Conservation (phyloP, 345 rosid species). For the Gossypium thurberi region DNA sequence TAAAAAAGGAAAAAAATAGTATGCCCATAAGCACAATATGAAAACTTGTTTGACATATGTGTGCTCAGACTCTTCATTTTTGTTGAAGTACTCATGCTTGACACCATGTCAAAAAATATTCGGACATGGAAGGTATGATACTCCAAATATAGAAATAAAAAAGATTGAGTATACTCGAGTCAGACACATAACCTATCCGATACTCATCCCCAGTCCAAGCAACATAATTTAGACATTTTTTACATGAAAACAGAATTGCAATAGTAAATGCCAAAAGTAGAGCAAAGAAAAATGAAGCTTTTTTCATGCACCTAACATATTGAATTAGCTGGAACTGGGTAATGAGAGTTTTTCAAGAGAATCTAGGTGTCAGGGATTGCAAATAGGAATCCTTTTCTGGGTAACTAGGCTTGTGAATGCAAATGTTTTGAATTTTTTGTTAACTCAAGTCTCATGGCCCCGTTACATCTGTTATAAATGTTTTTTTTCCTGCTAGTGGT, state of each 20-base stretch:
- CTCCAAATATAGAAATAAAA: too few relatives aligned
- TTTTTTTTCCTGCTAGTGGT: not conserved
- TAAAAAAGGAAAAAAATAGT: too few relatives aligned
- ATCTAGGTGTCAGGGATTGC: not conserved
- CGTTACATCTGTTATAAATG: not conserved
- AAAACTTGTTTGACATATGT: too few relatives aligned
- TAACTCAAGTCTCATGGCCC: not conserved
- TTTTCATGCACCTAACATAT: not conserved
- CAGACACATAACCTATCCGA: too few relatives aligned
- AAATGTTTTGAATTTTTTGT: conserved; percentile 7
- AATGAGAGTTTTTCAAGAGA: not conserved
- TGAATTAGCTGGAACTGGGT: not conserved
- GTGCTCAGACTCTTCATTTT: too few relatives aligned
- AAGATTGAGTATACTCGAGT: too few relatives aligned
- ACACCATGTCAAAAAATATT: too few relatives aligned
- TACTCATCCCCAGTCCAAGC: too few relatives aligned
- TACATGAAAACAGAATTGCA: not conserved
- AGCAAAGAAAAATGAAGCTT: not conserved
- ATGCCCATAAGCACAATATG: too few relatives aligned
- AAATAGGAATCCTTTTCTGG: not conserved
- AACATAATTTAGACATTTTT: too few relatives aligned
- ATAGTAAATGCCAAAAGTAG: not conserved
- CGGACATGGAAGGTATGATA: too few relatives aligned
- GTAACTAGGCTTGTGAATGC: not conserved
- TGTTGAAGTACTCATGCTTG: too few relatives aligned